These are phyloP conservation scores for Aegle marmelos DNA, from an alignment of 345 rosid genomes.

Conservation along the genomic window DNA sequence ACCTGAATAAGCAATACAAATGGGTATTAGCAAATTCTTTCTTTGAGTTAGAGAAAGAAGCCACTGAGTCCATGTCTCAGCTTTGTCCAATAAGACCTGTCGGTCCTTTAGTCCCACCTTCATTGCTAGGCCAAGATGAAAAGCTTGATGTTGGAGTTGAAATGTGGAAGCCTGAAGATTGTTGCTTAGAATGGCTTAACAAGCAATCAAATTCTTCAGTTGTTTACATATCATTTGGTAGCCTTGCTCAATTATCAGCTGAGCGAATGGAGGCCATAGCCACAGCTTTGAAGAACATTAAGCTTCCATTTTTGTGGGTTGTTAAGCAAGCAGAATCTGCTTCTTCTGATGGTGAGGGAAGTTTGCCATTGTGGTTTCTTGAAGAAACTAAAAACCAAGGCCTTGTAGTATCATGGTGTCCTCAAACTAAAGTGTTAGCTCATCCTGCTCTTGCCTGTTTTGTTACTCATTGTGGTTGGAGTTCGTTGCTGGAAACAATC, in stretches of 20 bases:
- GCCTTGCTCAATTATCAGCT: conserved; percentile 26
- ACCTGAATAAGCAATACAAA: conserved; percentile 25
- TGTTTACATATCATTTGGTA: conserved; percentile 52
- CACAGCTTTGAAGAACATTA: conserved; percentile 27
- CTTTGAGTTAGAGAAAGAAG: conserved; percentile 43
- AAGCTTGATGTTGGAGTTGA: conserved; percentile 26
- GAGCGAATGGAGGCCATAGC: conserved; percentile 38
- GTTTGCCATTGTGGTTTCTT: conserved; percentile 30
- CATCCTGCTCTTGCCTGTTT: conserved; percentile 43
- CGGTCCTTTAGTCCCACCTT: conserved; percentile 49
- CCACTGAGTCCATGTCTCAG: conserved; percentile 30
- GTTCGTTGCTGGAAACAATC: conserved; percentile 40
- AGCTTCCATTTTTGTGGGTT: conserved; percentile 46
- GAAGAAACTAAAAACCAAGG: conserved; percentile 39
- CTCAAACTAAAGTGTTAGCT: conserved; percentile 40
- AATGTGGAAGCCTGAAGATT: conserved; percentile 37
- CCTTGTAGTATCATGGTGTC: conserved; percentile 45
- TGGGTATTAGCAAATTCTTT: conserved; percentile 52
- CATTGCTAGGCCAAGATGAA: conserved; percentile 28
- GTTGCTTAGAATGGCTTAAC: conserved; percentile 46
- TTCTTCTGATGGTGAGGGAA: conserved; percentile 14
- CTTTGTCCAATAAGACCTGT: conserved; percentile 37
- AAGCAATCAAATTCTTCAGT: conserved; percentile 30
- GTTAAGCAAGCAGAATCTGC: conserved; percentile 28
- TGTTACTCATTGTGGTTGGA: conserved; percentile 63